Percentiles rank a stretch among this genome's conserved stretches.
phyloP scores from a whole-genome alignment of 1,139 yeast genomes.

The Hyphopichia fennica region DNA sequence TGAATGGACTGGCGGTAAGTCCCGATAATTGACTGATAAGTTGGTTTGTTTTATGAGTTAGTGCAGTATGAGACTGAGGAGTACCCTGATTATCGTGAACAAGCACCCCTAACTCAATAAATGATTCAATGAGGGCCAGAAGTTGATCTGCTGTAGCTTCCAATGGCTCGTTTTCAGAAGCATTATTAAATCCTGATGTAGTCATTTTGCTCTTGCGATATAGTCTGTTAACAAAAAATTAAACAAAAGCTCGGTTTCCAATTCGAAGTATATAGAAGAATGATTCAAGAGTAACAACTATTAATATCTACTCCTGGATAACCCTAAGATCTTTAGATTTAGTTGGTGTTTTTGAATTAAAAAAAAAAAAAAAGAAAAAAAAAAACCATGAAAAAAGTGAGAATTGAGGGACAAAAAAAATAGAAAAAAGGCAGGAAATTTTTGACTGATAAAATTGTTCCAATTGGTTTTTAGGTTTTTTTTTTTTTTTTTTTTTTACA shows the following conservation, averaged over 20 bases:
- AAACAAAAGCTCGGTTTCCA: too few relatives aligned
- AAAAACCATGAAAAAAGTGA: neutral
- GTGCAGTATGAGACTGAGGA: conserved; percentile 44
- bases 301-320: neutral
- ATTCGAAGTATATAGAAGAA: too few relatives aligned
- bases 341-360: conserved; percentile 7
- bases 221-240: too few relatives aligned
- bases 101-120: conserved; percentile 84
- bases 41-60: conserved; percentile 42
- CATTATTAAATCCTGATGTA: conserved; percentile 29
- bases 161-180: conserved; percentile 41
- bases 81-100: conserved; percentile 95
- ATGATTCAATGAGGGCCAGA: conserved; percentile 74
- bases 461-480: neutral
- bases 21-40: conserved; percentile 39
- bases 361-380: neutral
- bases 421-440: neutral
- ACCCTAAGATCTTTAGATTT: conserved; percentile 11
- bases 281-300: too few relatives aligned
- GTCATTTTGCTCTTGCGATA: conserved; percentile 34
- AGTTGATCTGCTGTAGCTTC: conserved; percentile 58
- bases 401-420: neutral
- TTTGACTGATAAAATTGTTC: conserved; percentile 1
- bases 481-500: neutral
- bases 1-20: conserved; percentile 32